phyloP scores from a whole-genome alignment of 495 filamentous ascomycete genomes.

The Cladorrhinum samala region DNA sequence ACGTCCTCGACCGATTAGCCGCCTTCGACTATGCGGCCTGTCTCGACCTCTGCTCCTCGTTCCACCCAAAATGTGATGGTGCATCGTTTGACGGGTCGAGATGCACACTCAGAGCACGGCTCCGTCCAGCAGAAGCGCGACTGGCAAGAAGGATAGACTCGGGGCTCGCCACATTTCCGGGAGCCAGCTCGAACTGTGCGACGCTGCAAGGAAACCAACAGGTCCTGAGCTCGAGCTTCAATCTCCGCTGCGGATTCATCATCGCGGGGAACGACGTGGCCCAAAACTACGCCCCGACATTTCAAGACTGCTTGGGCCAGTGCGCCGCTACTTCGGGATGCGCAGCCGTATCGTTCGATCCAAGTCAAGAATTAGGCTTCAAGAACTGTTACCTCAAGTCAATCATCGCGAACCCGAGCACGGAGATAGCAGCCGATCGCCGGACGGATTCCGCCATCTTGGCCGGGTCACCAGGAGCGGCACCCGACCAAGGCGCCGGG shows the following conservation, averaged over 20 bases:
- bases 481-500: background rate
- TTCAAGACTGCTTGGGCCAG: conserved; percentile 30
- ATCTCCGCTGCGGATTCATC: conserved; percentile 24
- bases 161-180: conserved; percentile 17
- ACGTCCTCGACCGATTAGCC: conserved; percentile 18
- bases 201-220: conserved; percentile 6
- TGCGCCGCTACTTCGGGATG: conserved; percentile 25
- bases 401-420: conserved; percentile 6
- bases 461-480: conserved; percentile 7
- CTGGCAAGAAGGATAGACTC: conserved; percentile 22
- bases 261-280: conserved; percentile 26
- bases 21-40: conserved; percentile 24
- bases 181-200: no score
- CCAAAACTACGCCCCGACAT: conserved; percentile 29
- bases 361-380: conserved; percentile 26
- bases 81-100: conserved; percentile 18
- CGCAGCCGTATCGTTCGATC: conserved; percentile 26
- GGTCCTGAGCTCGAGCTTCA: conserved; percentile 18
- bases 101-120: conserved; percentile 20
- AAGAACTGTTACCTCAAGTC: conserved; percentile 36
- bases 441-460: conserved; percentile 28
- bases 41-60: conserved; percentile 28
- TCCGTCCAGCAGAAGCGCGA: conserved; percentile 12
- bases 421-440: conserved; percentile 9
- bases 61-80: conserved; percentile 32